phyloP scores from a whole-genome alignment of 495 filamentous ascomycete genomes.

The Cairneyella variabilis region DNA sequence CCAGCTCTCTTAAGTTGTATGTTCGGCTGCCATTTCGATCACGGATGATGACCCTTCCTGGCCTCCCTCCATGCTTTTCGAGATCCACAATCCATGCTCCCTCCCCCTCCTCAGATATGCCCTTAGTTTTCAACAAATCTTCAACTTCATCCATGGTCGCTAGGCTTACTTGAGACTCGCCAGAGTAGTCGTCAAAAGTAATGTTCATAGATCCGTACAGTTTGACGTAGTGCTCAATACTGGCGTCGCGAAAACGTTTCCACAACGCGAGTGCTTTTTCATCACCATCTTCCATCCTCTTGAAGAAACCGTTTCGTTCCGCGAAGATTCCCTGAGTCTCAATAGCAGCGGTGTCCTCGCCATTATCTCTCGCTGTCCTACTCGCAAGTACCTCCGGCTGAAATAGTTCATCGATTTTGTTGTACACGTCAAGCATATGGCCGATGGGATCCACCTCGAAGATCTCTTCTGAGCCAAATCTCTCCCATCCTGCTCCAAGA shows the following conservation, averaged over 20 bases:
- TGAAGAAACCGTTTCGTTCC: constrained; percentile 62
- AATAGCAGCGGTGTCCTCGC: constrained; percentile 46
- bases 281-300: constrained; percentile 65
- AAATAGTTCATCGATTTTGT: constrained; percentile 56
- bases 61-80: constrained; percentile 52
- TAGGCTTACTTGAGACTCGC: constrained; percentile 64
- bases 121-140: constrained; percentile 52
- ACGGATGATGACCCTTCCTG: constrained; percentile 65
- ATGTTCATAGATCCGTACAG: constrained; percentile 67
- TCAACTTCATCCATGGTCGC: constrained; percentile 54
- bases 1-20: constrained; percentile 72
- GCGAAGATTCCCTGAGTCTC: constrained; percentile 50
- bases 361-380: constrained; percentile 52
- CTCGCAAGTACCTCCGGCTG: constrained; percentile 50
- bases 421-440: constrained; percentile 46
- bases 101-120: constrained; percentile 59
- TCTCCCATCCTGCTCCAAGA: constrained; percentile 50
- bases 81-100: constrained; percentile 67
- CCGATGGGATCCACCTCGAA: constrained; percentile 63
- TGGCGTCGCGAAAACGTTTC: constrained; percentile 62
- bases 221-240: constrained; percentile 58
- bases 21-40: constrained; percentile 65
- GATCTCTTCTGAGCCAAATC: constrained; percentile 51
- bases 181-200: constrained; percentile 65
- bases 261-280: constrained; percentile 57